phyloP scores from a whole-genome alignment of 768 basidiomycete species.

The Pleurotus salmoneostramineus region DNA sequence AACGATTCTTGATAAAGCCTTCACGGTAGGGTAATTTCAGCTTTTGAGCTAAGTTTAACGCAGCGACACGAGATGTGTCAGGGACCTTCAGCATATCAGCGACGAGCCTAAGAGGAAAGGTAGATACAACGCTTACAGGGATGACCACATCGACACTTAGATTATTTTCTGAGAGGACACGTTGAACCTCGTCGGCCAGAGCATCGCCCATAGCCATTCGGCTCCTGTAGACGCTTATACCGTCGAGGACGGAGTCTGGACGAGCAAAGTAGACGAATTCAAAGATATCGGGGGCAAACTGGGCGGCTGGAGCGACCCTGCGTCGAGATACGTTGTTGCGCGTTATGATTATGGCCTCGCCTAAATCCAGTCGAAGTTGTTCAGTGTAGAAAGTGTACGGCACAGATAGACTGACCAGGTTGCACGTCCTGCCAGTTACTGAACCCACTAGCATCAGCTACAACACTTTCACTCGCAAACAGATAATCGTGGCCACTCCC shows the following conservation, averaged over 20 bases:
- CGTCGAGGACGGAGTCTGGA: constrained; percentile 96
- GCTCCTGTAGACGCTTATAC: constrained; percentile 94
- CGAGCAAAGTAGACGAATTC: constrained; percentile 99
- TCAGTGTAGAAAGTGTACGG: background rate
- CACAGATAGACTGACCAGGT: constrained; percentile 52
- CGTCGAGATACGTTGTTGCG: constrained; percentile 71
- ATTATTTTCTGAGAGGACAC: constrained; percentile 62
- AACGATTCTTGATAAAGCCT: constrained; percentile 98
- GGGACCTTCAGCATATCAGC: constrained; percentile 57
- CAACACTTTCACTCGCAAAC: constrained; percentile 93
- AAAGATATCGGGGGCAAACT: constrained; percentile 96
- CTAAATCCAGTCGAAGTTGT: constrained; percentile 30
- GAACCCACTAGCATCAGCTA: constrained; percentile 92
- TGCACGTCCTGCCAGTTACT: constrained; percentile 90
- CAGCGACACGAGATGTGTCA: constrained; percentile 95
- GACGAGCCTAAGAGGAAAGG: constrained; percentile 1
- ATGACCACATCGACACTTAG: constrained; percentile 93
- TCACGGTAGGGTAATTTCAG: constrained; percentile 90
- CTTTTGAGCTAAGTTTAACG: constrained; percentile 91
- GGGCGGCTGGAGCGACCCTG: constrained; percentile 62
- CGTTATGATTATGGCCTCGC: constrained; percentile 96
- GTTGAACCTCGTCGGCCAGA: constrained; percentile 82
- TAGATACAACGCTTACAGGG: constrained; percentile 49
- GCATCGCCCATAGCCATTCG: constrained; percentile 99
- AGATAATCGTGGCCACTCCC: constrained; percentile 76